Evolutionary conservation across 495 filamentous ascomycete genomes (phyloP), one percentile per base, ranked within the genome.

Genomic region (Elaphomyces granulatus): DNA sequence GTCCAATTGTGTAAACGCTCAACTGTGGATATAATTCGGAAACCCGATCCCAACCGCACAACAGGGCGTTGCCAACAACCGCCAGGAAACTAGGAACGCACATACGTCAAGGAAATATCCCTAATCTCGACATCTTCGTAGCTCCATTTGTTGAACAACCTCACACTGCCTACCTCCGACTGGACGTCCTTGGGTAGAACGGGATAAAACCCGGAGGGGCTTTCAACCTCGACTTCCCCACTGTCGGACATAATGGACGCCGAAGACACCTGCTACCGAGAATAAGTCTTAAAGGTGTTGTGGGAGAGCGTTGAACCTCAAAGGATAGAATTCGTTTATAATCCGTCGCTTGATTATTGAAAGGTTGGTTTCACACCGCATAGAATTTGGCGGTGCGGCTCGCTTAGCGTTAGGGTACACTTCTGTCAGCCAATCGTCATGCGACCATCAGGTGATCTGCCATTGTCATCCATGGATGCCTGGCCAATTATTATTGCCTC

Each of bases 61-160:
- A 28, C 6, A 28, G 23, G 23, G 12, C 12, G 12, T 28, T 43
- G 23, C 23, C 12, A 28, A 12, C 23, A 12, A 12, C 12, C 12
- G 6, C 23, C 12, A 12, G 23, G 23, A 28, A 6, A 17, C 16
- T 26, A 21, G 51, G 53, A 42, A 46, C 42, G 35, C 44, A 67
- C 88, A 77, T 87, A 98, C 90, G 90, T 95, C 72, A 99, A 76
- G 47, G 92, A 96, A 70, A 99, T 96, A 60, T 99, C 90, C 54
- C 90, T 76, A 63, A 96, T 90, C 74, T 99, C 90, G 54, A 99
- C 92, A 78, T 96, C 88, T 64, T 95, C 92, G 70, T 96, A 99
- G 68, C 77, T 87, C 77, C 80, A 86, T 59, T 83, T 83, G 71
- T 81, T 93, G 82, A 99, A 99, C 47, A 99, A 82, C 80, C 94